Conservation (phyloP, 129 eudicot genomes). For the Flaveria brownii region DNA sequence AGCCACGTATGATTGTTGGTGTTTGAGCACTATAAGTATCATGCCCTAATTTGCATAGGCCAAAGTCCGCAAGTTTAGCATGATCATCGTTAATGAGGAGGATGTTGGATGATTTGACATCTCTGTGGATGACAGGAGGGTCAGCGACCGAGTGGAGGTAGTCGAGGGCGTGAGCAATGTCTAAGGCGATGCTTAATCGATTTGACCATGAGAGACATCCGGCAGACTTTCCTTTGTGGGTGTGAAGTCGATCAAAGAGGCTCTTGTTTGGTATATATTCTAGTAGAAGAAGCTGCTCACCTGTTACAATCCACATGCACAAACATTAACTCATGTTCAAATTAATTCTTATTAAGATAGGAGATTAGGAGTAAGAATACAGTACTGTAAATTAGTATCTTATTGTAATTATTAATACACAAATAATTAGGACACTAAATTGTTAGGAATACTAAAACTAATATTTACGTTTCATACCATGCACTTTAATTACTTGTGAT, state of each 20-base stretch:
- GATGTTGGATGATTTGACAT: constrained; percentile 73
- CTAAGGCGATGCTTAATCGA: constrained; percentile 74
- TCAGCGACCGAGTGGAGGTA: constrained; percentile 81
- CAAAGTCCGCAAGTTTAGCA: constrained; percentile 80
- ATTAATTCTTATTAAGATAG: no score
- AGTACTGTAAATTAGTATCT: no score
- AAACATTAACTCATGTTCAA: not conserved
- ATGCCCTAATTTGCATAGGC: constrained; percentile 70
- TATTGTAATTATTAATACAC: no score
- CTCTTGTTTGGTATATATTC: constrained; percentile 75
- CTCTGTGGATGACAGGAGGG: constrained; percentile 74
- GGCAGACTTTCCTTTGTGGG: constrained; percentile 47
- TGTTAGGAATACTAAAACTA: no score
- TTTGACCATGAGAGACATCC: constrained; percentile 66
- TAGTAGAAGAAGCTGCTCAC: constrained; percentile 69
- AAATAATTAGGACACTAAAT: no score
- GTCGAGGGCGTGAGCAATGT: constrained; percentile 70
- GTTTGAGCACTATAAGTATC: constrained; percentile 59
- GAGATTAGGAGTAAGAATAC: no score
- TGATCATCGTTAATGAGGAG: constrained; percentile 59
- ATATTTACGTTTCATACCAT: no score
- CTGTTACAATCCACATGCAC: constrained; percentile 33
- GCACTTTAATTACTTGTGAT: no score
- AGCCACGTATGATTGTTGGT: constrained; percentile 68
- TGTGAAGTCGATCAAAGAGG: constrained; percentile 72